Evolutionary conservation across 306 rosid species (phyloP), one percentile per base, ranked within the genome.

Genomic region (Oxytropis ochrocephala): DNA sequence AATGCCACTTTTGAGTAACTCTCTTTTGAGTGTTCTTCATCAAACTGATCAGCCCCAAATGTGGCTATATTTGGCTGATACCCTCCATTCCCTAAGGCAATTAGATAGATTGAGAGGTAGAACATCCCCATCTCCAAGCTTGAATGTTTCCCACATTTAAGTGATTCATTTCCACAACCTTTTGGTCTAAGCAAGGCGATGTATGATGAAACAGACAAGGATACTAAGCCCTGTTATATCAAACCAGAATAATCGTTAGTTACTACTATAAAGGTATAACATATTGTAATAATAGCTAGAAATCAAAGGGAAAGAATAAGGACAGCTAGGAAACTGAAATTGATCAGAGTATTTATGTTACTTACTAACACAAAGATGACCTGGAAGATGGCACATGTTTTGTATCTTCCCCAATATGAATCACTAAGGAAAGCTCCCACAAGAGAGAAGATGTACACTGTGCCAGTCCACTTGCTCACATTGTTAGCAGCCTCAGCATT

Each of bases 291-390:
- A 41, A 16, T 30, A 17, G 27, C 38, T 9, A 54, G 32, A 78
- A 43, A 33, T 33, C 29, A 60, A 49, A 35, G 29, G 32, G n/a
- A 17, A 16, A 62, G 60, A n/a, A 18, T 35, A 36, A 42, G 60
- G 64, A 18, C 8, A 4, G 30, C n/a, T 9, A 12, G 55, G 48
- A 39, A 49, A 73, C 39, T 38, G 29, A 41, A 24, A 73, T 11
- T 38, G 43, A 1, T 3, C 13, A 69, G 51, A 76, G 68, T 47
- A 63, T 27, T 19, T 19, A 38, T 57, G 13, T 33, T 56, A 75
- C 96, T 79, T 78, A 94, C 97, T 0, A 80, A 24, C 21, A 91
- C 97, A 75, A 95, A 89, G 80, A 91, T 89, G 83, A 71, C 64
- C 33, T 83, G 81, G 69, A 82, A 80, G 67, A 85, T 61, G 52